Percentiles rank a stretch among this genome's conserved stretches.
Evolutionary conservation across 768 basidiomycete genomes (phyloP).

Genomic region (Mycena crocata): DNA sequence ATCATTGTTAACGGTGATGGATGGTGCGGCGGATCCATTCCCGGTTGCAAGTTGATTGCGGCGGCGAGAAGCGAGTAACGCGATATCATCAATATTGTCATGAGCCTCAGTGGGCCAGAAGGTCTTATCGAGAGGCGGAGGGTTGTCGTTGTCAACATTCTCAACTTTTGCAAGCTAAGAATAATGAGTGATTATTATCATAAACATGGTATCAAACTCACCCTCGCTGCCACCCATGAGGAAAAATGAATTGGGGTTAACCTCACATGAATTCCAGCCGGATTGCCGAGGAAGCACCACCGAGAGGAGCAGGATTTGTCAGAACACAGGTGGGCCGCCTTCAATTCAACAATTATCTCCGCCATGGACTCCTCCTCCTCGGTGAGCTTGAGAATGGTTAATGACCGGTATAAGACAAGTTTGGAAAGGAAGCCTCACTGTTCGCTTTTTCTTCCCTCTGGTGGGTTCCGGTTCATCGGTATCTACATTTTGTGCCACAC

Average conservation of each 20-base stretch:
- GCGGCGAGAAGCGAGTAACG: not conserved
- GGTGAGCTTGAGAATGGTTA: not conserved
- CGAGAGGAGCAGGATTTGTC: not conserved
- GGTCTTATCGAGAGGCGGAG: not conserved
- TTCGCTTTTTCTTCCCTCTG: not conserved
- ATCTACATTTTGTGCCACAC: no score
- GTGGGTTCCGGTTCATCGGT: not conserved
- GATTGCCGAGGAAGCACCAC: not conserved
- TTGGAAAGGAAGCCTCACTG: not conserved
- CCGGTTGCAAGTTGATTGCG: no score
- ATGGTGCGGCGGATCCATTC: not conserved
- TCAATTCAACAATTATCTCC: not conserved
- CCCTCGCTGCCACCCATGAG: not conserved
- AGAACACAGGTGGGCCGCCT: not conserved
- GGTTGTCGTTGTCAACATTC: not conserved
- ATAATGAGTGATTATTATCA: not conserved
- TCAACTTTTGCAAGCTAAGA: not conserved
- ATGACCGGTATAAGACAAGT: not conserved
- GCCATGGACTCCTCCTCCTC: slow-evolving; percentile 4
- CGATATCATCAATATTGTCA: slow-evolving; percentile 6
- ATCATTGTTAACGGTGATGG: slow-evolving; percentile 12
- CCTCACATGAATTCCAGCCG: not conserved
- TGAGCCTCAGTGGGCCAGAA: not conserved
- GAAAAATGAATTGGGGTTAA: not conserved
- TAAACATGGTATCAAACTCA: not conserved